phyloP scores from a whole-genome alignment of 1,139 yeast species.

The Zygoascus hellenicus region DNA sequence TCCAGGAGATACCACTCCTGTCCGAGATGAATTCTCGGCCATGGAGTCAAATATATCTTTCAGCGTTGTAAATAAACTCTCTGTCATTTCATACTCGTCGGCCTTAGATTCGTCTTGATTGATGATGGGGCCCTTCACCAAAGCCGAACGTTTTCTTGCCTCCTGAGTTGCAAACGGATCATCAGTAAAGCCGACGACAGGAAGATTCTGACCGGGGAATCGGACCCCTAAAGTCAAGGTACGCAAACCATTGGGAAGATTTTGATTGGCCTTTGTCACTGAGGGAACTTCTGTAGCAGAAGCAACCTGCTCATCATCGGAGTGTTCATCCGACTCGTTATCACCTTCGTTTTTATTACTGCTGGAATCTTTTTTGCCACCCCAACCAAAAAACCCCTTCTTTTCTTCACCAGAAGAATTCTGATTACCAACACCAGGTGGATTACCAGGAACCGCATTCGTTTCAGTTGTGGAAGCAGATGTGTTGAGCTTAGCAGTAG shows the following conservation, averaged over 20 bases:
- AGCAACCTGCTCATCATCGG: background rate
- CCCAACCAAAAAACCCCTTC: slow-evolving; percentile 11
- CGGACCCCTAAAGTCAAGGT: slow-evolving; percentile 31
- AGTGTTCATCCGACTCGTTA: background rate
- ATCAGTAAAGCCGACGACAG: slow-evolving; percentile 45
- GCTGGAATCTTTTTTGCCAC: slow-evolving; percentile 5
- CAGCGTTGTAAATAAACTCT: slow-evolving; percentile 62
- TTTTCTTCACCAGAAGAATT: slow-evolving; percentile 7
- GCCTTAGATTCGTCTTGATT: slow-evolving; percentile 64
- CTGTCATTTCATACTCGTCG: slow-evolving; percentile 44
- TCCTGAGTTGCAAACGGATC: slow-evolving; percentile 60
- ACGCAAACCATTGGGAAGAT: slow-evolving; percentile 25
- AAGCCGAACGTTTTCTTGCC: slow-evolving; percentile 72
- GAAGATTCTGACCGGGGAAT: slow-evolving; percentile 36
- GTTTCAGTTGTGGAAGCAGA: slow-evolving; percentile 18
- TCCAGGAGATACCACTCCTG: slow-evolving; percentile 82
- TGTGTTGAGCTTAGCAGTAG: slow-evolving; percentile 22
- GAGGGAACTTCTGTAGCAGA: slow-evolving; percentile 4
- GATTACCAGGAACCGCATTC: slow-evolving; percentile 9
- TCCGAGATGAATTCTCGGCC: slow-evolving; percentile 60
- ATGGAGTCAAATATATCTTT: slow-evolving; percentile 84
- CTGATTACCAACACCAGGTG: slow-evolving; percentile 7
- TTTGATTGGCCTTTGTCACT: background rate
- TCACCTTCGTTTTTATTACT: slow-evolving; percentile 3
- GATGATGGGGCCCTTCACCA: slow-evolving; percentile 75